Conservation (phyloP, 2,329 filamentous ascomycete genomes). For the Penicillium freii region DNA sequence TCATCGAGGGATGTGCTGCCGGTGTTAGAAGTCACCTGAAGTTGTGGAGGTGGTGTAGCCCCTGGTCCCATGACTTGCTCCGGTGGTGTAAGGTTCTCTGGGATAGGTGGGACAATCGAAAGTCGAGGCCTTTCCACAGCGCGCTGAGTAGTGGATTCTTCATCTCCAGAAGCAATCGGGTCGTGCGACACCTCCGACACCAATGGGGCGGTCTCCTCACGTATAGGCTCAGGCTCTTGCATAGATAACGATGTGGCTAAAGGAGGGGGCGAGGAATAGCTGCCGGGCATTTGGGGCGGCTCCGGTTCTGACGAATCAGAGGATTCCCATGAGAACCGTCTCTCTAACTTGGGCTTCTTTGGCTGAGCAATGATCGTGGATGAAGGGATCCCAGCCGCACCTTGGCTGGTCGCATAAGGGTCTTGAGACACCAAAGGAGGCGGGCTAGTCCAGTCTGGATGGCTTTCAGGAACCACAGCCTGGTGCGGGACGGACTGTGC, state of each 20-base stretch:
- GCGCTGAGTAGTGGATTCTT: constrained; percentile 12
- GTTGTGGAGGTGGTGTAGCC: constrained; percentile 6
- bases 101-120: constrained; percentile 31
- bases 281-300: constrained; percentile 14
- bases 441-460: constrained; percentile 15
- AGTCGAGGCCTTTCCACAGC: constrained; percentile 30
- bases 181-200: constrained; percentile 9
- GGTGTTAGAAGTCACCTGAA: constrained; percentile 11
- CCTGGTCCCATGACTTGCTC: constrained; percentile 16
- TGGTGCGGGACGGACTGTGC: constrained; percentile 36
- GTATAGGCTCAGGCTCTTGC: constrained; percentile 22
- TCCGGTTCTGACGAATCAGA: constrained; percentile 20
- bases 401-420: constrained; percentile 13
- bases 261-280: constrained; percentile 14
- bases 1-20: constrained; percentile 24
- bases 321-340: constrained; percentile 48
- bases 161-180: constrained; percentile 5
- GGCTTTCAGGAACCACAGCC: constrained; percentile 15
- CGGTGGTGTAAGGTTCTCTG: constrained; percentile 16
- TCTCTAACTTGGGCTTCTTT: constrained; percentile 31
- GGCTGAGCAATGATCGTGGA: constrained; percentile 12
- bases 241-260: constrained; percentile 17
- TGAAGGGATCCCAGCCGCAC: background rate
- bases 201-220: constrained; percentile 9
- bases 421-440: constrained; percentile 18